Percentiles rank a stretch among this genome's conserved stretches.
phyloP scores from a whole-genome alignment of 331 rosid genomes.

The Saraca asoca region DNA sequence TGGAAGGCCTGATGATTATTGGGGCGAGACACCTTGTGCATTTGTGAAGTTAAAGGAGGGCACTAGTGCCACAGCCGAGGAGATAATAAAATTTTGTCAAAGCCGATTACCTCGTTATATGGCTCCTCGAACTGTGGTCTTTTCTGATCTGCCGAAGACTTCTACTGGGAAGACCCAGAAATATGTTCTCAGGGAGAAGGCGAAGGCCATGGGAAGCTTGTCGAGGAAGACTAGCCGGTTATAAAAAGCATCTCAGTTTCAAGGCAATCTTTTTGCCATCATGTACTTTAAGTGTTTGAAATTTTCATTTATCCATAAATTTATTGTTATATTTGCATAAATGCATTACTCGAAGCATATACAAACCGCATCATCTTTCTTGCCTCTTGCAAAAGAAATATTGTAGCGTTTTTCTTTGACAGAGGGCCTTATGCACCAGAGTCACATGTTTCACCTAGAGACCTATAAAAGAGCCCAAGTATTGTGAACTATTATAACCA shows the following conservation, averaged over 20 bases:
- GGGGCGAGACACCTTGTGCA: constrained; percentile 79
- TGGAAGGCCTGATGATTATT: constrained; percentile 60
- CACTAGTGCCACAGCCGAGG: constrained; percentile 40
- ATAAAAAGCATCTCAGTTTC: constrained; percentile 27
- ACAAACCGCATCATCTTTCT: too few species aligned
- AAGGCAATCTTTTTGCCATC: not conserved
- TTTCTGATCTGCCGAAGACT: constrained; percentile 63
- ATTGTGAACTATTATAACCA: too few species aligned
- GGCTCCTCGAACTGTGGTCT: constrained; percentile 63
- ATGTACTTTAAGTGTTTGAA: constrained; percentile 12
- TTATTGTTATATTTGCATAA: not conserved
- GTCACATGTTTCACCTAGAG: too few species aligned
- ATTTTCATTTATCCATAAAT: not conserved
- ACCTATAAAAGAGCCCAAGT: too few species aligned
- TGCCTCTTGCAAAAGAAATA: too few species aligned
- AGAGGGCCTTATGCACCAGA: too few species aligned
- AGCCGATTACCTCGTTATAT: constrained; percentile 55
- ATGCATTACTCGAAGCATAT: not conserved
- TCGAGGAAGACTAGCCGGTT: constrained; percentile 46
- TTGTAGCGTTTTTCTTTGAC: too few species aligned
- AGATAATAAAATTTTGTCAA: constrained; percentile 52
- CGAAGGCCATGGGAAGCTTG: constrained; percentile 66
- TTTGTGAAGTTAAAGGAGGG: constrained; percentile 68
- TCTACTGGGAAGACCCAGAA: constrained; percentile 72
- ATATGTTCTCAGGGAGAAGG: constrained; percentile 49